Conservation (phyloP, 2,329 filamentous ascomycete species). For the Chalara sp. region DNA sequence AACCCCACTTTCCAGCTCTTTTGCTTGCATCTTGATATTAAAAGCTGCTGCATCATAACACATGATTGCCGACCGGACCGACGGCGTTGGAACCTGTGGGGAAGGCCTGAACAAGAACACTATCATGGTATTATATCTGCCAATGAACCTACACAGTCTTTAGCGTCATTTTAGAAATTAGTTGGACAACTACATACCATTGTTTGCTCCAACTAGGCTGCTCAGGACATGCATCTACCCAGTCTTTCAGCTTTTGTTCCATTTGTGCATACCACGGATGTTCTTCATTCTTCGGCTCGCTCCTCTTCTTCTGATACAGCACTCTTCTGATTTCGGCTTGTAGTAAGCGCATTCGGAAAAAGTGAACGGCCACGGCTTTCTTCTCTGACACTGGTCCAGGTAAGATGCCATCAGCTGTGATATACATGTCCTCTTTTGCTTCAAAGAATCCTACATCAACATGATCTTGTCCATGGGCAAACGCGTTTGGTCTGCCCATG, state of each 20-base stretch:
- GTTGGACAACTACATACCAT: constrained; percentile 49
- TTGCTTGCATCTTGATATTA: constrained; percentile 74
- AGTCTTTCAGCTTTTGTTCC: constrained; percentile 69
- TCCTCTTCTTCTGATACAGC: constrained; percentile 77
- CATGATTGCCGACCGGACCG: constrained; percentile 65
- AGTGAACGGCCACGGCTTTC: constrained; percentile 87
- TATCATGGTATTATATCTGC: constrained; percentile 78
- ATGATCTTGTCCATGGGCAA: constrained; percentile 74
- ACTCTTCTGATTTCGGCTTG: constrained; percentile 83
- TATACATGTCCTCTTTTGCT: constrained; percentile 73
- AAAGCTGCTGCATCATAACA: constrained; percentile 79
- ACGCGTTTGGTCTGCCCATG: constrained; percentile 79
- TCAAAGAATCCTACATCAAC: constrained; percentile 84
- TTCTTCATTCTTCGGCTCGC: constrained; percentile 68
- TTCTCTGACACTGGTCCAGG: constrained; percentile 68
- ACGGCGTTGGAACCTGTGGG: constrained; percentile 84
- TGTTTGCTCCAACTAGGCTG: constrained; percentile 66
- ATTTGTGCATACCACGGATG: constrained; percentile 86
- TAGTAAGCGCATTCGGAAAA: constrained; percentile 82
- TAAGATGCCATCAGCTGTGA: constrained; percentile 69
- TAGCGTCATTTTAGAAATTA: constrained; percentile 10
- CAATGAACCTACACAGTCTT: constrained; percentile 46
- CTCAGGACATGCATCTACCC: constrained; percentile 71
- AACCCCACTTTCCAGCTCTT: constrained; percentile 68
- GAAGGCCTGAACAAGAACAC: constrained; percentile 85